These are phyloP conservation scores for Wallacemonas sp. DNA, from an alignment of 208 protist species.

Conservation along the genomic window DNA sequence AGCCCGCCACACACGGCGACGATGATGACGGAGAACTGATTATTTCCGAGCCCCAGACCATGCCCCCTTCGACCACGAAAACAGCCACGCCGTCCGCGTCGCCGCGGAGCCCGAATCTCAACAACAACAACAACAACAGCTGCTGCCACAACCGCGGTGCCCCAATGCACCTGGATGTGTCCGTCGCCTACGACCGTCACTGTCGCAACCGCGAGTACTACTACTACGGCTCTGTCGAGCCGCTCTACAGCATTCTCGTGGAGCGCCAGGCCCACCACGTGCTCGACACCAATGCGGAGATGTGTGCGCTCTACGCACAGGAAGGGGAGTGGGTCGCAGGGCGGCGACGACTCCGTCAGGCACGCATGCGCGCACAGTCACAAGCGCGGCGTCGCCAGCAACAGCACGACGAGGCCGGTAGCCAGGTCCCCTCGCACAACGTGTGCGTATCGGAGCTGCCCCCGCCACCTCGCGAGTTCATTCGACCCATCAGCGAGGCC, in stretches of 20 bases:
- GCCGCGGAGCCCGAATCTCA: too few species aligned
- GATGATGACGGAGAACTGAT: too few species aligned
- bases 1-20: too few species aligned
- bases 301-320: conserved; percentile 43
- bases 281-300: conserved; percentile 60
- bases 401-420: too few species aligned
- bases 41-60: too few species aligned
- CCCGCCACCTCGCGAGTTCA: neutral
- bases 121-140: too few species aligned
- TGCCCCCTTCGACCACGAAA: too few species aligned
- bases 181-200: conserved; percentile 8
- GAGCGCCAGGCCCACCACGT: conserved; percentile 20
- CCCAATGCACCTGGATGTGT: neutral
- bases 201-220: conserved; percentile 15
- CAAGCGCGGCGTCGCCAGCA: neutral
- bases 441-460: neutral
- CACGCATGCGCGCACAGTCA: neutral
- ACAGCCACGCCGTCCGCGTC: too few species aligned
- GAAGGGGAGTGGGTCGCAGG: conserved; percentile 35
- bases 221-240: conserved; percentile 22
- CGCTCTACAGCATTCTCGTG: conserved; percentile 28
- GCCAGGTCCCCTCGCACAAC: neutral
- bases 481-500: conserved; percentile 13
- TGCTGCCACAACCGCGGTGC: too few species aligned
- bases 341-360: neutral